Base-by-base conservation (phyloP, 805 yeast species). In the Ogataea chonburiensis region DNA sequence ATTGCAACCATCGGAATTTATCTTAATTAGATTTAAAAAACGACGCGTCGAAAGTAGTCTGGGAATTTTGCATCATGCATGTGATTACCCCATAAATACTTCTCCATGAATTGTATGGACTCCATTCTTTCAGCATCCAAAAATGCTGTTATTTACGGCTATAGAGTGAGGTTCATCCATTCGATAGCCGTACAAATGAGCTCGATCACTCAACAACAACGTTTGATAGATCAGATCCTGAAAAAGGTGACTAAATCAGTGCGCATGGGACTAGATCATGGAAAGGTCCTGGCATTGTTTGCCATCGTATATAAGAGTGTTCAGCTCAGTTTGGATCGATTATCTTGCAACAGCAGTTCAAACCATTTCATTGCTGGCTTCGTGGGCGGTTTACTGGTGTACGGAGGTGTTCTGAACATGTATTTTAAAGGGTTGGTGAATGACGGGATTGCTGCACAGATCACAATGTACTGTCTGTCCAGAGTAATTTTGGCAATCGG, bases 401-500 rank as follows among this genome's bases (percentile, higher is more conserved):
- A 61, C 38, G 61, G 64, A 7, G 61, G 60, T 2, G 24, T 52
- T 13, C 13, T 55, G 10, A 50, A 49, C 30, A 22, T 17, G n/a
- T n/a, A 29, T 24, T 13, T 17, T 3, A 20, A 37, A 7, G 30
- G 34, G 1, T 26, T 47, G 10, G 31, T 48, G 17, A 54, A 55
- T 26, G 52, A 53, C 14, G 38, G 54, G 4, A 79, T 82, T 18
- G 69, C 84, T n/a, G 81, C 77, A 44, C 89, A 83, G 58, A 74
- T 84, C 46, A 84, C 88, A 1, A 67, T 84, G 33, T 84, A 84
- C 51, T 81, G 86, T 43, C 72, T 80, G 38, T 77, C 86, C 3
- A 66, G 94, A 27, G 86, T 81, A 4, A 53, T 76, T 32, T 53
- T 85, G 26, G 91, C 85, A 0, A 32, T 71, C 4, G 81, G 82